Percentiles rank a stretch among this genome's conserved stretches.
phyloP scores from a whole-genome alignment of 2,329 filamentous ascomycete genomes.

The Diaporthe citri region DNA sequence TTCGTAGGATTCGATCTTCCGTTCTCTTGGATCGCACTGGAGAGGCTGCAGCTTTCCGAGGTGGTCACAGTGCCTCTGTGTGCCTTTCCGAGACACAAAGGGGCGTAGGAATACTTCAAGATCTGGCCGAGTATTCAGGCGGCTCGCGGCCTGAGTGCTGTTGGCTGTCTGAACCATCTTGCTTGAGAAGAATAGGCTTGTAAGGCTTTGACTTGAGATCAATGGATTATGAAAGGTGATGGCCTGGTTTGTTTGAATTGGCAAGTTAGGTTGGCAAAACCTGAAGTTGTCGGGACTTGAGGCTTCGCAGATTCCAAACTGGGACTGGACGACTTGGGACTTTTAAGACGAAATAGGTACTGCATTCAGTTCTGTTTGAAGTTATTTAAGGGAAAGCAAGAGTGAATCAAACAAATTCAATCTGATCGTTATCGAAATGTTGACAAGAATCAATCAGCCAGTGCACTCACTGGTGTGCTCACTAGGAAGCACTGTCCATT shows the following conservation, averaged over 20 bases:
- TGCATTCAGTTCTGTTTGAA: background rate
- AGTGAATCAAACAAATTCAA: background rate
- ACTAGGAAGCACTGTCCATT: slow-evolving; percentile 1
- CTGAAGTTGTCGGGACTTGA: background rate
- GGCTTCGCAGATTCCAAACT: background rate
- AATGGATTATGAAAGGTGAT: background rate
- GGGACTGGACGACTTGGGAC: background rate
- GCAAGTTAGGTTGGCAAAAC: background rate
- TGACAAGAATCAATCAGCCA: background rate
- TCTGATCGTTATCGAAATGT: background rate
- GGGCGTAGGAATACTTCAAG: background rate
- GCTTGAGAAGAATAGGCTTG: background rate
- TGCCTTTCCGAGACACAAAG: background rate
- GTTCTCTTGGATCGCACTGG: background rate
- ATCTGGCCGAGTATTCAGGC: background rate
- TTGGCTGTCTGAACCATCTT: background rate
- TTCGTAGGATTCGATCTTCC: background rate
- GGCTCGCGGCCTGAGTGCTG: too few species aligned
- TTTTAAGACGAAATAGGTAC: background rate
- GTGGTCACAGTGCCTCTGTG: slow-evolving; percentile 31
- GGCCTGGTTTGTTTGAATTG: background rate
- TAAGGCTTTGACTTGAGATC: background rate
- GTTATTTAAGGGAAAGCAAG: background rate
- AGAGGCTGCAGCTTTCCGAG: background rate
- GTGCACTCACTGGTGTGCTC: background rate